These are phyloP conservation scores for Pseudognaphalium luteoalbum DNA, from an alignment of 129 eudicot genomes.

Conservation along the genomic window DNA sequence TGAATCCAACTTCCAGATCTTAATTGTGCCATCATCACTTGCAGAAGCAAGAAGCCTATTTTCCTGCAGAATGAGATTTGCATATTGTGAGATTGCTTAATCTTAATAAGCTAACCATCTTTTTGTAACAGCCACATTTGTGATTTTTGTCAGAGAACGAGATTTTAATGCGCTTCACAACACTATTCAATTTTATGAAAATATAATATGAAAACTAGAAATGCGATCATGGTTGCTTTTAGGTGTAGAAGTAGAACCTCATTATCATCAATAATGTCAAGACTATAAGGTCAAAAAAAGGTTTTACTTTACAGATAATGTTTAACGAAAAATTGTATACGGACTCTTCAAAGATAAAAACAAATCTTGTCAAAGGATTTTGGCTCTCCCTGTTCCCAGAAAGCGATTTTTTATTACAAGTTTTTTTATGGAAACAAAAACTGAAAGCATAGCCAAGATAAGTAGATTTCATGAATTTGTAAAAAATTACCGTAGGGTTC, in stretches of 20 bases:
- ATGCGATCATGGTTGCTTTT: neutral
- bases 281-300: no score
- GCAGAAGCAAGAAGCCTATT: slow-evolving; percentile 77
- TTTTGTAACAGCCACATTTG: neutral
- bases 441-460: neutral
- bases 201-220: neutral
- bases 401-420: neutral
- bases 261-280: no score
- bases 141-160: neutral
- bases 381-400: neutral
- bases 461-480: neutral
- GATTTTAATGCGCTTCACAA: neutral
- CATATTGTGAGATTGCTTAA: neutral
- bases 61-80: slow-evolving; percentile 44
- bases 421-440: neutral
- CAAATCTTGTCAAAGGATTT: no score
- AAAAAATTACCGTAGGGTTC: slow-evolving; percentile 59
- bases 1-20: slow-evolving; percentile 80
- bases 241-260: neutral
- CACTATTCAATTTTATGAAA: neutral
- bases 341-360: no score
- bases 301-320: no score
- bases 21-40: slow-evolving; percentile 87
- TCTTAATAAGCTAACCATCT: neutral
- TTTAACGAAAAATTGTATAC: no score